These are phyloP conservation scores for Physcomitrellopsis africana DNA, from an alignment of 225 moss, liverwort and hornwort genomes.

Conservation along the genomic window DNA sequence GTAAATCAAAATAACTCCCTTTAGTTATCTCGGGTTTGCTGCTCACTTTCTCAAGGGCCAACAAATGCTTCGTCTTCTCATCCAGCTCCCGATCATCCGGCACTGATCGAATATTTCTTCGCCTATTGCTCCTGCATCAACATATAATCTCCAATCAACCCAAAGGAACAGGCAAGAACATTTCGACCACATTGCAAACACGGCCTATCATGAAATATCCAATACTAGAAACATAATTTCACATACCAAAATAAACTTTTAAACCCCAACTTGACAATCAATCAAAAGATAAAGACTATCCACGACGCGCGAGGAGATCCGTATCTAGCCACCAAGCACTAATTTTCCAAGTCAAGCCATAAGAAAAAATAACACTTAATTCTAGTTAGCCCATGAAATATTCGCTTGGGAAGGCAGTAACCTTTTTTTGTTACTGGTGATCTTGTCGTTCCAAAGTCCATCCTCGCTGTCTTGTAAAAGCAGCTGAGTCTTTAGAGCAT, in stretches of 20 bases:
- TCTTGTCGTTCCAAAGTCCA: constrained; percentile 42
- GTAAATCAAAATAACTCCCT: not conserved
- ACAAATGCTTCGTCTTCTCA: constrained; percentile 71
- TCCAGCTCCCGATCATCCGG: constrained; percentile 82
- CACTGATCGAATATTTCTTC: constrained; percentile 84
- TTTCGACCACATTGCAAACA: constrained; percentile 23
- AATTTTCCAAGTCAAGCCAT: not conserved
- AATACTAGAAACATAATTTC: not conserved
- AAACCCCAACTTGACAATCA: constrained; percentile 19
- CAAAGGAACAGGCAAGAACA: constrained; percentile 24
- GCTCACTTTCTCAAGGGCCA: constrained; percentile 79
- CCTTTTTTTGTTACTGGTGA: constrained; percentile 42
- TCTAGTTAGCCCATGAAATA: constrained; percentile 10
- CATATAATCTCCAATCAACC: constrained; percentile 26
- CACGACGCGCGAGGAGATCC: constrained; percentile 4
- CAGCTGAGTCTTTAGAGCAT: constrained; percentile 38
- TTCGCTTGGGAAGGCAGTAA: constrained; percentile 23
- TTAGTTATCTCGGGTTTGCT: constrained; percentile 6
- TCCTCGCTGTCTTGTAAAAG: constrained; percentile 46
- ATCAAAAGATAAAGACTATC: constrained; percentile 11
- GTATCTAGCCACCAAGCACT: constrained; percentile 33
- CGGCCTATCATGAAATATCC: constrained; percentile 7
- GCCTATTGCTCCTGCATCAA: constrained; percentile 56
- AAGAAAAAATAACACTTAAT: constrained; percentile 15
- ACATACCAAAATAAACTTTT: constrained; percentile 2